Percentiles rank a stretch among this genome's conserved stretches.
These are phyloP conservation scores for Ophiostoma australiae DNA, from an alignment of 2,329 filamentous ascomycete species.

Conservation along the genomic window DNA sequence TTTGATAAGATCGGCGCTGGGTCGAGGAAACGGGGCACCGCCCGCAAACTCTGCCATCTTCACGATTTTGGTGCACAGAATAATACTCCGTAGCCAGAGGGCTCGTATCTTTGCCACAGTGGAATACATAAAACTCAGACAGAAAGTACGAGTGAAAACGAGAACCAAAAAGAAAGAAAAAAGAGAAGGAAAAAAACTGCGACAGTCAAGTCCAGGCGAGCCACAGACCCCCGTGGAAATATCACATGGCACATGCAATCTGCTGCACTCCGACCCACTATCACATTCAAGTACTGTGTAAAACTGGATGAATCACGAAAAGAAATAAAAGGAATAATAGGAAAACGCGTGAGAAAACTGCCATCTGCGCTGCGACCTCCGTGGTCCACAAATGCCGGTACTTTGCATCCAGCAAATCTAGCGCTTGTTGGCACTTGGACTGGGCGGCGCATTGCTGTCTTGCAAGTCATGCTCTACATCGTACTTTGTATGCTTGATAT, in stretches of 20 bases:
- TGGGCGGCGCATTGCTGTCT: background rate
- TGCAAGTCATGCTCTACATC: background rate
- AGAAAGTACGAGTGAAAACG: background rate
- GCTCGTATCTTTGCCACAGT: conserved; percentile 3
- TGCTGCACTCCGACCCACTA: conserved; percentile 20
- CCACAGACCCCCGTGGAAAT: conserved; percentile 8
- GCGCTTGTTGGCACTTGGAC: background rate
- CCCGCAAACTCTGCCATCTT: background rate
- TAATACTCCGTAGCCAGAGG: background rate
- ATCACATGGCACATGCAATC: conserved; percentile 24
- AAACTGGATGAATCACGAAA: too few relatives aligned
- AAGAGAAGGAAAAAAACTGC: background rate
- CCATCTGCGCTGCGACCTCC: background rate
- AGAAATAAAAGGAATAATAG: background rate
- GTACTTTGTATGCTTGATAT: background rate
- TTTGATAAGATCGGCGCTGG: conserved; percentile 20
- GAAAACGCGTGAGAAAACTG: background rate
- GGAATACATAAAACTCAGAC: background rate
- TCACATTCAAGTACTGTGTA: background rate
- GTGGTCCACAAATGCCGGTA: conserved; percentile 24
- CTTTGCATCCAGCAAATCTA: conserved; percentile 19
- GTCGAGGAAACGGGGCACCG: background rate
- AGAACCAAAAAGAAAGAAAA: background rate
- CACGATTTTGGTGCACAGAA: background rate
- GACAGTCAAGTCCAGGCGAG: background rate